A percentile compares a stretch with the other conserved stretches of the same genome.
Evolutionary conservation across 805 yeast genomes (phyloP).

Genomic region (Peterozyma toletana): DNA sequence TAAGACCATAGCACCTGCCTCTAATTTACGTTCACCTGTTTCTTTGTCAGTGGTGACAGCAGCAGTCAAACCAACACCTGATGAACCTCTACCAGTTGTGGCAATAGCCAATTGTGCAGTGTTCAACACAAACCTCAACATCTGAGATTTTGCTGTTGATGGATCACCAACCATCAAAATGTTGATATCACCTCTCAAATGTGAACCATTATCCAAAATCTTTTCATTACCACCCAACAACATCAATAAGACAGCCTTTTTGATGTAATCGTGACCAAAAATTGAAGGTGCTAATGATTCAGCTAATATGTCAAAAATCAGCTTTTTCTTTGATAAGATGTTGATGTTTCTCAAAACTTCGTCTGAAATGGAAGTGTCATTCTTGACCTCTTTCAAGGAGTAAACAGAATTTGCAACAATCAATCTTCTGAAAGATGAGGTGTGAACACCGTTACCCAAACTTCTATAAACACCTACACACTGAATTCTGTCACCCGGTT

Average conservation of each 20-base stretch:
- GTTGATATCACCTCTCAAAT: conserved; percentile 96
- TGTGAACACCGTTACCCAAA: conserved; percentile 63
- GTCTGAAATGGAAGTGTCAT: conserved; percentile 64
- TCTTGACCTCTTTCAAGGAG: conserved; percentile 69
- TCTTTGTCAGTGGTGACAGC: conserved; percentile 96
- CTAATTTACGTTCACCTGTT: conserved; percentile 93
- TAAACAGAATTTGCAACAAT: conserved; percentile 85
- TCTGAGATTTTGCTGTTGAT: conserved; percentile 95
- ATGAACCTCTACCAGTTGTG: conserved; percentile 98
- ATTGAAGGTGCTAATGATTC: conserved; percentile 93
- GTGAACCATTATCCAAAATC: conserved; percentile 90
- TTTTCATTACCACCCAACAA: conserved; percentile 91
- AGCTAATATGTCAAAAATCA: conserved; percentile 72
- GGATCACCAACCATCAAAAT: conserved; percentile 98
- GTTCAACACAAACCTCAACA: conserved; percentile 86
- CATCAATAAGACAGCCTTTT: conserved; percentile 86
- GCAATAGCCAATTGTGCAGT: conserved; percentile 96
- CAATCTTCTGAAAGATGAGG: conserved; percentile 74
- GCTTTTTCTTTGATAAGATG: conserved; percentile 59
- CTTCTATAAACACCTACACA: conserved; percentile 92
- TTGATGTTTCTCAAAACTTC: conserved; percentile 82
- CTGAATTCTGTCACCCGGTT: conserved; percentile 96
- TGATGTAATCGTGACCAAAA: conserved; percentile 87
- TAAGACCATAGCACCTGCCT: conserved; percentile 99
- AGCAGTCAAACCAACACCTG: conserved; percentile 99